Base-by-base conservation (phyloP, 1,284 basidiomycete species). In the Rhodofomes roseus region DNA sequence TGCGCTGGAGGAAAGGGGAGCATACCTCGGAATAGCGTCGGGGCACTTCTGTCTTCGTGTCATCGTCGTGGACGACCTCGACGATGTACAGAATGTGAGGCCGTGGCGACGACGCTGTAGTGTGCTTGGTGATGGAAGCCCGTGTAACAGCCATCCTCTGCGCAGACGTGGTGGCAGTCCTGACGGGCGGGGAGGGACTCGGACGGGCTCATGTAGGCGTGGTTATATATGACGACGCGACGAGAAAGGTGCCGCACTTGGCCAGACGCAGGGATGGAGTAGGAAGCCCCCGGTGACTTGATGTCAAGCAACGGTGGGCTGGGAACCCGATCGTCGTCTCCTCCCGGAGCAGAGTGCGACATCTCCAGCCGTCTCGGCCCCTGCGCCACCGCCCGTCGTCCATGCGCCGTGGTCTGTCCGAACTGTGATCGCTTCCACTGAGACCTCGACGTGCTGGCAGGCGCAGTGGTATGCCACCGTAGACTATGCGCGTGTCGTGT, bases 21-120 rank as follows among this genome's bases (percentile, higher is more conserved):
- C 70, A 18, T 65, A 81, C 81, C 68, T 83, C 80, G 4, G 82
- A 84, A 67, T 82, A 83, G 29, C 82, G 74, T 58, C 77, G 77
- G 44, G 74, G 62, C n/a, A 79, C 64, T 16, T 66, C 63, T 20
- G 69, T 63, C 23, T 71, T 72, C 50, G 71, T 71, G 7, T 76
- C 79, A 41, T 71, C 66, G 58, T 72, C 66, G 8, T 70, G 65
- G 27, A 65, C 71, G 48, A 77, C 74, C 55, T 78, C 66, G 60
- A 82, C 62, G 56, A 70, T 68, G 66, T 83, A 83, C 36, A 81
- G 68, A 65, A 83, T 76, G 64, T 83, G 81, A 39, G 81, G 79
- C 20, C 74, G 74, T 54, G 82, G 81, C n/a, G 63, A 68, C 23
- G 81, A 82, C 52, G 79, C 70, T 23, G 81, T 81, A 2, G 81